Evolutionary conservation across 2,329 filamentous ascomycete genomes (phyloP).

Genomic region (Anisogramma anomala): DNA sequence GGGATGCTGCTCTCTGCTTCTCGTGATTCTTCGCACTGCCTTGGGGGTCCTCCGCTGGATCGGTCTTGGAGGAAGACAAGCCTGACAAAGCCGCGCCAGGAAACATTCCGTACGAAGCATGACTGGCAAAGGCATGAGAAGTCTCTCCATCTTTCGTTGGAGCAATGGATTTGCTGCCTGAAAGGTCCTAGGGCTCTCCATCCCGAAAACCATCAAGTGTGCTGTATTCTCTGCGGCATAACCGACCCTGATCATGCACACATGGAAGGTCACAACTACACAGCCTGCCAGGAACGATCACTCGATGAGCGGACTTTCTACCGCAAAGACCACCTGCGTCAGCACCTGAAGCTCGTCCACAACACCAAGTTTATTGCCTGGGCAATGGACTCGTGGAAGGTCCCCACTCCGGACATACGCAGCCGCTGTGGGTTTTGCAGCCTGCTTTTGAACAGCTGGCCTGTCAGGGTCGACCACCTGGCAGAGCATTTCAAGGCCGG

Average conservation of each 20-base stretch:
- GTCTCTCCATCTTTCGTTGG: constrained; percentile 52
- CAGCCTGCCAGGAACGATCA: constrained; percentile 54
- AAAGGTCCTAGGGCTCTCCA: constrained; percentile 45
- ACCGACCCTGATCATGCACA: constrained; percentile 43
- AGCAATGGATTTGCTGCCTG: constrained; percentile 53
- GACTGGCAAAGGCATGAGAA: constrained; percentile 64
- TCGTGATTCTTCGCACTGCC: too few species aligned
- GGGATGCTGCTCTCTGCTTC: neutral
- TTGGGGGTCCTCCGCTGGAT: neutral
- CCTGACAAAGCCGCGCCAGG: too few species aligned
- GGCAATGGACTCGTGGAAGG: constrained; percentile 56
- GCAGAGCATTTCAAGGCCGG: constrained; percentile 58
- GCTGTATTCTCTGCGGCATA: constrained; percentile 50
- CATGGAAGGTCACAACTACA: constrained; percentile 47
- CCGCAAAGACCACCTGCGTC: constrained; percentile 55
- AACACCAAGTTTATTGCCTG: constrained; percentile 47
- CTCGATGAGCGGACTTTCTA: constrained; percentile 53
- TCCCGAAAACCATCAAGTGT: constrained; percentile 44
- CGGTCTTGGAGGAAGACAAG: neutral
- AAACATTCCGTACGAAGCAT: constrained; percentile 56
- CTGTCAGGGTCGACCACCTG: constrained; percentile 47
- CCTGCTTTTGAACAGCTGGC: constrained; percentile 50
- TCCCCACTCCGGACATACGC: constrained; percentile 47
- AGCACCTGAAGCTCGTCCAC: constrained; percentile 53
- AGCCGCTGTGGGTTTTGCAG: constrained; percentile 57